These are phyloP conservation scores for Monoraphidium neglectum DNA, from an alignment of 139 green algal genomes.

Conservation along the genomic window DNA sequence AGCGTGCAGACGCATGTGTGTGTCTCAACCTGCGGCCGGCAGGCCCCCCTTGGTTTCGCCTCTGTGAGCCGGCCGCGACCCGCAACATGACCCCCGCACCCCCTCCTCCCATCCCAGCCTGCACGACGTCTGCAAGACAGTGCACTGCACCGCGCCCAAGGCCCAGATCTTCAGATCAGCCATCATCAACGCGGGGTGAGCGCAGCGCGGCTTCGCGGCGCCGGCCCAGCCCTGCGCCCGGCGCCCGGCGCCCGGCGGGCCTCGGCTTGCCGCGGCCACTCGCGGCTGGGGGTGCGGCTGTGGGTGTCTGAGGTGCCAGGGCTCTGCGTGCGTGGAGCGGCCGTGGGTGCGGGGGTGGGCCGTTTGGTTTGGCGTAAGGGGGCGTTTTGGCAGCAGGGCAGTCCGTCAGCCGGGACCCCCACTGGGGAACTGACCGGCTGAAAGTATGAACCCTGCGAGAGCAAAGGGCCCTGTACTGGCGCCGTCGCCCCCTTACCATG, in stretches of 20 bases:
- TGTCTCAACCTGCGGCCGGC: too few species aligned
- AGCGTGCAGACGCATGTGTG: too few species aligned
- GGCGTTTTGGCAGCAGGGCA: too few species aligned
- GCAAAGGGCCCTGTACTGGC: too few species aligned
- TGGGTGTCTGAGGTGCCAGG: background rate
- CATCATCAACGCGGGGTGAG: conserved; percentile 83
- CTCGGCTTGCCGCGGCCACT: too few species aligned
- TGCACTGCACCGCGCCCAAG: conserved; percentile 73
- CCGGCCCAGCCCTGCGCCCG: too few species aligned
- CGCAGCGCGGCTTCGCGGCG: background rate
- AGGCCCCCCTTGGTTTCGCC: too few species aligned
- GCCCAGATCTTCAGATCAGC: conserved; percentile 80
- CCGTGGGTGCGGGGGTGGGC: background rate
- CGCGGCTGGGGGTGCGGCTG: background rate
- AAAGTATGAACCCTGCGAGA: too few species aligned
- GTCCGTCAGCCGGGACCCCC: too few species aligned
- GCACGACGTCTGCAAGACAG: conserved; percentile 78
- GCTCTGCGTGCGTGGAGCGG: background rate
- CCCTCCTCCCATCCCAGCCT: conserved; percentile 55
- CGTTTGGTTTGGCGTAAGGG: background rate
- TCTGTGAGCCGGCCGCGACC: conserved; percentile 7
- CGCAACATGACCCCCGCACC: conserved; percentile 35
- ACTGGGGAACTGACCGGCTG: too few species aligned
- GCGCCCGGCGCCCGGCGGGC: too few species aligned
- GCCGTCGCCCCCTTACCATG: background rate